These are phyloP conservation scores for Protoeuglena noctilucae DNA, from an alignment of 139 green algal species.

Conservation along the genomic window DNA sequence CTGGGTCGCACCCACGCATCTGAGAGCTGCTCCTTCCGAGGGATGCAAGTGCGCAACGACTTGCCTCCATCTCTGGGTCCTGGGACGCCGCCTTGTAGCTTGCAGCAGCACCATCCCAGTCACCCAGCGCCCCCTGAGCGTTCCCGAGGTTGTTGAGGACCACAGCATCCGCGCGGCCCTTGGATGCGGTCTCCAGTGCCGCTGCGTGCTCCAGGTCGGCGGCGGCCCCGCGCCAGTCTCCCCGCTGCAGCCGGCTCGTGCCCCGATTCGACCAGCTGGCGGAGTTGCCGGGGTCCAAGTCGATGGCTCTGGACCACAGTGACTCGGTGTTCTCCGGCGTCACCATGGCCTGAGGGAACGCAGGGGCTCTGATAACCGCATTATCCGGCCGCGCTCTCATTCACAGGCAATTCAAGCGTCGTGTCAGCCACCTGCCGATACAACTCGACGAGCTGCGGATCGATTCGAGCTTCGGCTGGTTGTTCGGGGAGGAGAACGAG, in stretches of 20 bases:
- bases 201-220: background rate
- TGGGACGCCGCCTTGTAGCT: conserved; percentile 20
- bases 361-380: too few relatives aligned
- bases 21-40: too few relatives aligned
- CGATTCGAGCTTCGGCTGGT: too few relatives aligned
- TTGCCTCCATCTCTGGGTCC: conserved; percentile 13
- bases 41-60: too few relatives aligned
- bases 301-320: conserved; percentile 23
- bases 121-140: conserved; percentile 21
- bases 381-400: too few relatives aligned
- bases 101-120: conserved; percentile 12
- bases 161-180: background rate
- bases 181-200: background rate
- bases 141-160: conserved; percentile 8
- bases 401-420: too few relatives aligned
- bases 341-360: too few relatives aligned
- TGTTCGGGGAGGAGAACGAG: too few relatives aligned
- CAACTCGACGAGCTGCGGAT: too few relatives aligned
- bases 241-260: conserved; percentile 20
- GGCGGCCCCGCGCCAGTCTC: background rate
- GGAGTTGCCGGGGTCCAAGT: conserved; percentile 23
- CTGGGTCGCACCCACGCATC: background rate
- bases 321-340: too few relatives aligned
- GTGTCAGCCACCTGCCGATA: too few relatives aligned
- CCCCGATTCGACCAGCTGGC: conserved; percentile 30